Base-by-base conservation (phyloP, 2,329 filamentous ascomycete species). In the Pseudopithomyces chartarum region DNA sequence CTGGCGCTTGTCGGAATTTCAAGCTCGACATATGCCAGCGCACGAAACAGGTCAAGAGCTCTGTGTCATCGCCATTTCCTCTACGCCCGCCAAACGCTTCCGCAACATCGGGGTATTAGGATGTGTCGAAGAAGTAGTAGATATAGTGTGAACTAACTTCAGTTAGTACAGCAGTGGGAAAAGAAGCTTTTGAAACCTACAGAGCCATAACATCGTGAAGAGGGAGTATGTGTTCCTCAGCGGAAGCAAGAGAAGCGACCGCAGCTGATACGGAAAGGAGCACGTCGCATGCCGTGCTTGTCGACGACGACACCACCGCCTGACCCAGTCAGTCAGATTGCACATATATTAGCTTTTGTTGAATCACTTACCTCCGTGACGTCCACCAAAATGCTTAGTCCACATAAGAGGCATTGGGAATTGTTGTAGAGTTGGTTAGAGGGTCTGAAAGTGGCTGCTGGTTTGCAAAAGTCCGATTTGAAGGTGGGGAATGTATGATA, bases 211-310 rank as follows among this genome's bases (percentile, higher is more conserved):
- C 44, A 55, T 66, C 64, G 61, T 68, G 47, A 64, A 52, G 45
- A 22, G 43, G 39, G 38, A 13, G 8, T 29, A 38, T 20, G 45
- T 43, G 44, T 40, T 43, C 49, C 82, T 73, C 68, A 83, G 56
- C 78, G 76, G 73, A 84, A 85, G 71, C 83, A 85, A 69, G 78
- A 82, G 65, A 84, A 79, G 40, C 78, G 76, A 43, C 82, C 81
- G 59, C 78, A 73, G 33, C 77, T 78, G 66, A 84, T 77, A 38
- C 81, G 75, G 68, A 82, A 84, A 6, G 82, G 80, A 23, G 81
- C 81, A 51, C 80, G 75, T 38, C 78, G 78, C 1, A 80, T 73
- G 50, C 83, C 83, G 64, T 84, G 78, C 63, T 79, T 79, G 73
- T 84, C 81, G 56, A 81, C 81, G 11, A 80, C 74, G 50, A 85